Base-by-base conservation (phyloP, 2,329 filamentous ascomycete species). In the Aspergillus ochraceoroseus region DNA sequence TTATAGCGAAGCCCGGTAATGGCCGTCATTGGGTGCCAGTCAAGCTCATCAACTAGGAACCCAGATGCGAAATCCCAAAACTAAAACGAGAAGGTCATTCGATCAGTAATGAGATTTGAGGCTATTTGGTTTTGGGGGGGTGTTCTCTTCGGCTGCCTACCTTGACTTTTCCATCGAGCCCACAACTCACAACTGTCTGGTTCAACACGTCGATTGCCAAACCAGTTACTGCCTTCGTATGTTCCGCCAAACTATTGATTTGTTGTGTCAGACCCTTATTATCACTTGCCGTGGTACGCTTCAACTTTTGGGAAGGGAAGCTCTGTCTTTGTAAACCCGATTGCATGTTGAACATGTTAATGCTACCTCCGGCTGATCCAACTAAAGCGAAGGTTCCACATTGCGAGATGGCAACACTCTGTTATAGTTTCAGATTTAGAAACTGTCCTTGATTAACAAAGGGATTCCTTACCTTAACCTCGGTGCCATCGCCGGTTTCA, bases 21-120 rank as follows among this genome's bases (percentile, higher is more conserved):
- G 31, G 81, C 77, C 3, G 82, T 81, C 75, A 85, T 86, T 3
- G 79, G 79, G 30, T 83, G 79, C 84, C 88, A 94, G 61, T 89
- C 81, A 36, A 96, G 79, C 57, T 95, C 82, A 47, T 90, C 77
- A 7, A 85, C 60, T 2, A 96, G 73, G 30, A 79, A 76, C 5
- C 90, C 92, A 0, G 85, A 87, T n/a, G 80, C 66, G 49, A 98
- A 94, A 51, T 94, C 86, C 94, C 94, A 98, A 61, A 98, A 96
- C 70, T 76, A 48, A 8, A 35, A 27, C 18, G 8, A 32, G 17
- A 22, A 14, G 6, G 7, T 13, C 26, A 34, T 6, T 13, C 13
- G 13, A 26, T 44, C 13, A 43, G 41, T 20, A 25, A 4, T 23
- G 11, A 34, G 2, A 34, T 5, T n/a, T n/a, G n/a, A n/a, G n/a